Evolutionary conservation across 2,329 filamentous ascomycete genomes (phyloP).

Genomic region (Cladosporium oxysporum): DNA sequence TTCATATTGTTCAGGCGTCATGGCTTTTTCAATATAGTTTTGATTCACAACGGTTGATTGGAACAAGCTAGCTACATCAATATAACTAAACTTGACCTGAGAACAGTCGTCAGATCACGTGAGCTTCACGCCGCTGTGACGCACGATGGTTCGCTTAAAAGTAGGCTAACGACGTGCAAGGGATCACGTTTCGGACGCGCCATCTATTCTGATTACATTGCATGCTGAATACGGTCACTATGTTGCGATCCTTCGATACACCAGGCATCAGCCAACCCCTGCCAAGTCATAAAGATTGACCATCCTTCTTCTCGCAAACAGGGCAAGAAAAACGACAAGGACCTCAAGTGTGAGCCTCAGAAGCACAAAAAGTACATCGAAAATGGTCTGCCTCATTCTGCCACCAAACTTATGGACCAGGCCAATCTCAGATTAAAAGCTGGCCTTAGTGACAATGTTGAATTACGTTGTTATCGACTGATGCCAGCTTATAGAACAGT

Average conservation of each 20-base stretch:
- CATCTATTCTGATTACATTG: neutral
- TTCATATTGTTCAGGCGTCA: neutral
- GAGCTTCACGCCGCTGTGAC: neutral
- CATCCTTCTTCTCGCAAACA: neutral
- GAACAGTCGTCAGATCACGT: neutral
- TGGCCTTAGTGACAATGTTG: neutral
- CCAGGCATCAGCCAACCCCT: neutral
- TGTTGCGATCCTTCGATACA: neutral
- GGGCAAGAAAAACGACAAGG: too few relatives aligned
- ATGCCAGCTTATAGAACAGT: neutral
- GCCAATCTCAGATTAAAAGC: too few relatives aligned
- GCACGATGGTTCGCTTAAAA: neutral
- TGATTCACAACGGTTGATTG: too few relatives aligned
- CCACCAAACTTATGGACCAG: neutral
- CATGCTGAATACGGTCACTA: neutral
- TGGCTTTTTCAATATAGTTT: neutral
- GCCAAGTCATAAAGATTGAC: neutral
- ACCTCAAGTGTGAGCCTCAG: too few relatives aligned
- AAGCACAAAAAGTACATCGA: neutral
- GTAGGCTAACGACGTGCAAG: neutral
- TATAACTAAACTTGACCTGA: neutral
- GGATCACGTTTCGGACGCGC: neutral
- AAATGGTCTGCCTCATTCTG: neutral
- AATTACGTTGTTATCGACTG: neutral
- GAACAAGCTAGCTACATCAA: neutral